Percentiles rank a stretch among this genome's conserved stretches.
phyloP scores from a whole-genome alignment of 257 asterid genomes.

The Nicotiana sylvestris region DNA sequence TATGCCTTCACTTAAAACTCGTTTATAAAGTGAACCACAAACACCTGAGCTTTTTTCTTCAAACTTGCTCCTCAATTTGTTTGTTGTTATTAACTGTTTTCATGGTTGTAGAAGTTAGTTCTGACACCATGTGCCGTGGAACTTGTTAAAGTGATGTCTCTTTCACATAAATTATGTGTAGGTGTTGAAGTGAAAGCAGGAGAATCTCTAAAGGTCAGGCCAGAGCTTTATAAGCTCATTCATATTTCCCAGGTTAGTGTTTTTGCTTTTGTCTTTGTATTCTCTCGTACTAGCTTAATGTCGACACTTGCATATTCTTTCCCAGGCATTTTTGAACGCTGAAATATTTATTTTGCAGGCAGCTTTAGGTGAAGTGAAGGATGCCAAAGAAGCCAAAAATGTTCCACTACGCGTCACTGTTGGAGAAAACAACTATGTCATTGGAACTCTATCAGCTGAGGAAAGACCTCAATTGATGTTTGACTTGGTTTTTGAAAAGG shows the following conservation, averaged over 20 bases:
- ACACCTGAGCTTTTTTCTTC: neutral
- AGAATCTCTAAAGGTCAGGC: constrained; percentile 35
- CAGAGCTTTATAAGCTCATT: constrained; percentile 35
- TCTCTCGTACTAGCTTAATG: neutral
- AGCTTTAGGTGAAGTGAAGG: constrained; percentile 62
- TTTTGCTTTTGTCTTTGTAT: neutral
- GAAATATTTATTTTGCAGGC: constrained; percentile 32
- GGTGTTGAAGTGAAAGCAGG: constrained; percentile 78
- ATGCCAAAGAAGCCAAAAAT: constrained; percentile 32
- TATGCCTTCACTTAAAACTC: too few relatives aligned
- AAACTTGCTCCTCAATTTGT: neutral
- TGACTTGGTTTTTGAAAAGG: constrained; percentile 61
- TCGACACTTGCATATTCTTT: neutral
- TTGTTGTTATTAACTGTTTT: neutral
- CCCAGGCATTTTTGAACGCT: neutral
- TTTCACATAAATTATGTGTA: constrained; percentile 11
- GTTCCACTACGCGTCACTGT: constrained; percentile 45
- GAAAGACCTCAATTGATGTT: constrained; percentile 51
- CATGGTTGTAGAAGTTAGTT: neutral
- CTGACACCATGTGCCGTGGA: neutral
- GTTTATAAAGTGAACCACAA: neutral
- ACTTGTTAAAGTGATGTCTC: neutral
- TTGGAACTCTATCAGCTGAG: constrained; percentile 55
- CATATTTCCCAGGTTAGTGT: constrained; percentile 70
- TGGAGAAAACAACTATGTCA: constrained; percentile 26